Base-by-base conservation (phyloP, 1,284 basidiomycete genomes). In the Heliocybe sulcata region DNA sequence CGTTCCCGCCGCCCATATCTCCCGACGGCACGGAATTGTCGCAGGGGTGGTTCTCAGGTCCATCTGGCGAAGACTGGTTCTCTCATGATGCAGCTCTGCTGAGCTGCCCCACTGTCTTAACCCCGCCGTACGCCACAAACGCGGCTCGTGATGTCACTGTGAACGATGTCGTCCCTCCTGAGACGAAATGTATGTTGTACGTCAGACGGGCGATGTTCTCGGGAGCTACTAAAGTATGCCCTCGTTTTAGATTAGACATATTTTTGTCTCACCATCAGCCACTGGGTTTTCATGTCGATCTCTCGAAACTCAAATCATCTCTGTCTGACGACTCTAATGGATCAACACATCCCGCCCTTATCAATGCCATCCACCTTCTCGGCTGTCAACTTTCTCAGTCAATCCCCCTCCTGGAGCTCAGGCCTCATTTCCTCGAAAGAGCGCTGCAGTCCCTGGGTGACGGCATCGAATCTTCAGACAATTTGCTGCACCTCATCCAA, bases 351-450 rank as follows among this genome's bases (percentile, higher is more conserved):
- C 77, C 82, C 2, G 78, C 81, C 1, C 73, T 85, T 33, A 71
- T 79, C 61, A 81, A 82, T 62, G 77, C 81, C 19, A 77, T 84
- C 47, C 82, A 77, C 63, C 76, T 85, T 48, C 70, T 83, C 53
- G 81, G 75, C 2, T 80, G 79, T 63, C 76, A 80, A 59, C 83
- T 81, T 63, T 72, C 78, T 35, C 69, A 72, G 27, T 71, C 69
- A 11, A 67, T 72, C 51, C 61, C 65, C 42, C 71, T 70, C 58
- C 65, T 71, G 45, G 72, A 70, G 16, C 65, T 80, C 42, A 77
- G 83, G 60, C 63, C 72, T 11, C 66, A 69, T 33, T 77, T 82
- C 58, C 73, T 82, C 58, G 70, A 74, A 35, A 72, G 75, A 51
- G 71, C 79, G 1, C 69, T 79, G n/a, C 68, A 73, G 29, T 79